A percentile compares a stretch with the other conserved stretches of the same genome.
Evolutionary conservation across 2,329 filamentous ascomycete species (phyloP).

Genomic region (Emmonsia crescens): DNA sequence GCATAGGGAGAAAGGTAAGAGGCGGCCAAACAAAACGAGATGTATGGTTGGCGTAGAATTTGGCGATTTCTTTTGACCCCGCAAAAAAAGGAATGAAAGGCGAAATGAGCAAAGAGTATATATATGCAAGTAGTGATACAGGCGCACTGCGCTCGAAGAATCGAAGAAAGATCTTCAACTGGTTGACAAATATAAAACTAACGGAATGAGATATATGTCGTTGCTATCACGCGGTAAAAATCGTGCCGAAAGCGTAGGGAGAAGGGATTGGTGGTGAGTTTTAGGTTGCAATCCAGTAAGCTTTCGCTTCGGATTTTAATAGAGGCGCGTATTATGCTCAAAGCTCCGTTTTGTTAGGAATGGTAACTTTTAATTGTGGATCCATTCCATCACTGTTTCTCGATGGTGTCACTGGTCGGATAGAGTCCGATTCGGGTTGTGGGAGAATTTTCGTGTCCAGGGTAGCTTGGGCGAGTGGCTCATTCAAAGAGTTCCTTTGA

Average conservation of each 20-base stretch:
- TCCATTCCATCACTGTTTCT: not conserved
- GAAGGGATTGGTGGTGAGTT: not conserved
- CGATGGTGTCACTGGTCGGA: not conserved
- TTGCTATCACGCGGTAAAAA: not conserved
- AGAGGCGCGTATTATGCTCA: not conserved
- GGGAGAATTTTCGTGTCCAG: not conserved
- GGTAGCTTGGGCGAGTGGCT: not conserved
- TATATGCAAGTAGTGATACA: not conserved
- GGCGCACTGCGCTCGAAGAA: slow-evolving; percentile 1
- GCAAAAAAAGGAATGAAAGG: not conserved
- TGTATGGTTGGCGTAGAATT: too few species aligned
- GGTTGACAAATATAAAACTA: not conserved
- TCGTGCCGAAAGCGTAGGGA: not conserved
- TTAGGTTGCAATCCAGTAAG: not conserved
- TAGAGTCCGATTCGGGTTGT: not conserved
- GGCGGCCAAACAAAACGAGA: not conserved
- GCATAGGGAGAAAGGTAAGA: not conserved
- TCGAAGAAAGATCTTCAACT: not conserved
- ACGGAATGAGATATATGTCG: not conserved
- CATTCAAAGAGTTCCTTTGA: not conserved
- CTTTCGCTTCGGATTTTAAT: not conserved
- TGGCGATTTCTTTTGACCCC: not conserved
- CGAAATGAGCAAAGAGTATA: slow-evolving; percentile 2
- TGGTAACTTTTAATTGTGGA: slow-evolving; percentile 10
- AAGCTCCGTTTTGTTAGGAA: not conserved